These are phyloP conservation scores for Marsdenia floribunda DNA, from an alignment of 257 asterid species.

Conservation along the genomic window DNA sequence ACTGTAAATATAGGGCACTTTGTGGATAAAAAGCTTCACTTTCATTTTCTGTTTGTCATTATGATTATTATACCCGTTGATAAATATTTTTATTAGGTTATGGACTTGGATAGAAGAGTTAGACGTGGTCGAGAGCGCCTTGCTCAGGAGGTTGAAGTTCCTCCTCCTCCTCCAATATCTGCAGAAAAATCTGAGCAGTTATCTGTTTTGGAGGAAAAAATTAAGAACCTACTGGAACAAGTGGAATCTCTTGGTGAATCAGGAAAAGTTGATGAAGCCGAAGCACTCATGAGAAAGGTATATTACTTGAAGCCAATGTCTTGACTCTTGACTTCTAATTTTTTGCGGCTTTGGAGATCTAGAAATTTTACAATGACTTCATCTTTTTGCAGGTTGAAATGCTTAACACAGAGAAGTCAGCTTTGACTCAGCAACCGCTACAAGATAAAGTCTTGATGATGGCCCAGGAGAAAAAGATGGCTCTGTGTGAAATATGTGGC, in stretches of 20 bases:
- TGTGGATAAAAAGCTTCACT: neutral
- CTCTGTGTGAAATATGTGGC: constrained; percentile 94
- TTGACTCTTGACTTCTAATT: neutral
- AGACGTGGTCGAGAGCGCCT: constrained; percentile 98
- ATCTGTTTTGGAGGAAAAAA: constrained; percentile 86
- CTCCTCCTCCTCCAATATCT: constrained; percentile 90
- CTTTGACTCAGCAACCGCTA: constrained; percentile 71
- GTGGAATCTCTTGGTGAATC: constrained; percentile 99
- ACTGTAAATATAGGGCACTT: neutral
- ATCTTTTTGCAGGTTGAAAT: constrained; percentile 63
- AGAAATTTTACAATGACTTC: neutral
- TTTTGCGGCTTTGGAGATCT: neutral
- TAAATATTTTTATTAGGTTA: constrained; percentile 44
- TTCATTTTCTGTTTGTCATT: neutral
- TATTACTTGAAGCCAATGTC: neutral
- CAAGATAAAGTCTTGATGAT: constrained; percentile 68
- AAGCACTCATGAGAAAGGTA: constrained; percentile 99
- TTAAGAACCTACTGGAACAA: constrained; percentile 90
- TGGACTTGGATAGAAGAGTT: constrained; percentile 86
- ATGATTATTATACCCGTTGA: constrained; percentile 1
- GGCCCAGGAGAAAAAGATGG: constrained; percentile 98
- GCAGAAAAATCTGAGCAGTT: constrained; percentile 91
- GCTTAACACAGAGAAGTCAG: constrained; percentile 72
- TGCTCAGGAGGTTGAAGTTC: constrained; percentile 83
- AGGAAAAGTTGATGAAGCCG: constrained; percentile 99